Base-by-base conservation (phyloP, 192 early-diverging fungal species). In the Chytriomyces confervae region DNA sequence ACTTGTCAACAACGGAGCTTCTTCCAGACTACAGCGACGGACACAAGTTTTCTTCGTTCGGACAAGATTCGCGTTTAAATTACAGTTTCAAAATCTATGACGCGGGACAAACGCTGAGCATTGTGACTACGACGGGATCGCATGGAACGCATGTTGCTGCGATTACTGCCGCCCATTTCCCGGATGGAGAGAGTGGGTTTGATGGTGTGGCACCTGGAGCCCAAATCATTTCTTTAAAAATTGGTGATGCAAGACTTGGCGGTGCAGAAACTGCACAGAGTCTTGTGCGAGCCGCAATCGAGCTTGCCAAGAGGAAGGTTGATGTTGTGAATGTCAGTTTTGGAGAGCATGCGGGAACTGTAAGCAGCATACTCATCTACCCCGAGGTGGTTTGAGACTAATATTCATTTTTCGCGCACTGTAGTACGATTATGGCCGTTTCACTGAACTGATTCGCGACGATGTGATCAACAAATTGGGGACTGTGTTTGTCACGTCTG, bases 141-240 rank as follows among this genome's bases (percentile, higher is more conserved):
- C 97, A 99, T 77, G 93, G 94, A 27, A 97, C 93, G 7, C 97
- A 99, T 74, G 97, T 99, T 62, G 95, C 96, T 44, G 93, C 91
- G 36, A 98, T 99, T 78, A 82, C 94, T 16, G 94, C 94, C 0
- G 63, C 63, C 36, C 36, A 29, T 27, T 65, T 65, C 24, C 24
- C 24, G 2, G 63, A 65, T 27, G 27, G 27, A 16, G 63, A 29
- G 16, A 23, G 11, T 27, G 95, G 94, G 13, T 84, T 94, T 63
- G 93, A 95, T 79, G 97, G 97, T 79, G 92, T 95, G 50, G 97
- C 97, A 7, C 97, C 97, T 1, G 97, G 96, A 65, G 95, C 95
- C 16, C 95, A 97, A 86, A 87, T 99, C 69, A 81, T 99, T 44
- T 96, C 95, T 20, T 88, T 99, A 61, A 93, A 94, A 79, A 96